Conservation (phyloP, 345 rosid species). For the Erodium maritimum region DNA sequence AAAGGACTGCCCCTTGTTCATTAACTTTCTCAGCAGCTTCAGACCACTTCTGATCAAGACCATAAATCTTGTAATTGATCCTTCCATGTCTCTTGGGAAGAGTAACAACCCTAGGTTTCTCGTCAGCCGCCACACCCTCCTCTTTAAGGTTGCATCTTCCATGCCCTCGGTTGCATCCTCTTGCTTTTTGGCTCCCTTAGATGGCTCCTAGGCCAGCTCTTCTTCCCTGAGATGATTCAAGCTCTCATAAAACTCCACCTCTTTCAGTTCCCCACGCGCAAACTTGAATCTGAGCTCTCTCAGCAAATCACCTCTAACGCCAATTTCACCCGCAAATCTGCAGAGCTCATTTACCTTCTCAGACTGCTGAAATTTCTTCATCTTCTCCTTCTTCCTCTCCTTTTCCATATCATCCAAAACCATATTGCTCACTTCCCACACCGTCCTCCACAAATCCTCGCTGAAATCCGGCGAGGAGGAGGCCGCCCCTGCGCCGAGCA, state of each 20-base stretch:
- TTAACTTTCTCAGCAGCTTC: constrained; percentile 58
- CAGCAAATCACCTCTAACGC: constrained; percentile 76
- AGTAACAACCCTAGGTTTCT: constrained; percentile 27
- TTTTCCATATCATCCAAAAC: constrained; percentile 81
- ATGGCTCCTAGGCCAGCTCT: constrained; percentile 13
- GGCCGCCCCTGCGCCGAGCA: constrained; percentile 15
- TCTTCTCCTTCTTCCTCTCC: constrained; percentile 68
- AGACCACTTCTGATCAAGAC: constrained; percentile 77
- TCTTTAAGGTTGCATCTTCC: constrained; percentile 16
- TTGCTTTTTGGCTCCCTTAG: constrained; percentile 1
- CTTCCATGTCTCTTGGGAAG: constrained; percentile 81
- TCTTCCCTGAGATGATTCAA: constrained; percentile 36
- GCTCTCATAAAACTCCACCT: constrained; percentile 51
- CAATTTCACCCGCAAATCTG: constrained; percentile 80
- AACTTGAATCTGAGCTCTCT: constrained; percentile 87
- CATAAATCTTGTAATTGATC: constrained; percentile 78
- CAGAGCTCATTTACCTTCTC: constrained; percentile 77
- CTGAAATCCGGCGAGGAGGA: constrained; percentile 37
- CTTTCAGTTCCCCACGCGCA: constrained; percentile 83
- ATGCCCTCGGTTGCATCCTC: constrained; percentile 19
- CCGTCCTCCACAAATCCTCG: constrained; percentile 66
- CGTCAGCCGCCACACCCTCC: constrained; percentile 19
- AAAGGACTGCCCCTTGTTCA: constrained; percentile 44
- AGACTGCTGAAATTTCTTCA: constrained; percentile 58
- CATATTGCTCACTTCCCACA: constrained; percentile 70